Conservation (phyloP, 78 protist genomes). For the Isochrysis galbana region DNA sequence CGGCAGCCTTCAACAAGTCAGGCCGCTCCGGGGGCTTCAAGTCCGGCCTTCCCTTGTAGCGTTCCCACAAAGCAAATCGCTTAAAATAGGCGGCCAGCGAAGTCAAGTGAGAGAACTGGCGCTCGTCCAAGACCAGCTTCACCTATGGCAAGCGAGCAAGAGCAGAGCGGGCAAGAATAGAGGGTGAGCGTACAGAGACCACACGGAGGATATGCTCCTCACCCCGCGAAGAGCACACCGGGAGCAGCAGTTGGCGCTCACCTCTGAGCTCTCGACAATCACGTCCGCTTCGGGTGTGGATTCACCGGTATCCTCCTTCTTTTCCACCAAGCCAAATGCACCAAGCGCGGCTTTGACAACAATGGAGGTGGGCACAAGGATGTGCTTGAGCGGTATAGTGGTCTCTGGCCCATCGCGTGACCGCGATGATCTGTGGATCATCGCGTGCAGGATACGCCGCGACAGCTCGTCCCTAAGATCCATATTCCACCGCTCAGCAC, state of each 20-base stretch:
- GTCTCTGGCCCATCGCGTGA: background rate
- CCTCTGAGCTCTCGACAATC: background rate
- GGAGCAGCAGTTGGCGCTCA: too few relatives aligned
- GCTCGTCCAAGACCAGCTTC: background rate
- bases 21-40: too few relatives aligned
- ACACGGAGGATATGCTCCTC: too few relatives aligned
- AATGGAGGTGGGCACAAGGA: background rate
- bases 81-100: background rate
- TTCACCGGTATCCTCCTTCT: too few relatives aligned
- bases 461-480: background rate
- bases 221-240: too few relatives aligned
- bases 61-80: background rate
- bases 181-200: too few relatives aligned
- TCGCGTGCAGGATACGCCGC: background rate
- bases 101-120: background rate
- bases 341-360: background rate
- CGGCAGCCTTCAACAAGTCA: too few relatives aligned
- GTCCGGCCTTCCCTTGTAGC: too few relatives aligned
- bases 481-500: background rate
- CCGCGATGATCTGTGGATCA: background rate
- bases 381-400: background rate
- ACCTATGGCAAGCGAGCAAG: too few relatives aligned
- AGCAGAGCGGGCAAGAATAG: too few relatives aligned
- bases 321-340: too few relatives aligned
- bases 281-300: background rate